Evolutionary conservation across 805 yeast genomes (phyloP), one percentile per base, ranked within the genome.

Genomic region (Myxozyma nipponensis): DNA sequence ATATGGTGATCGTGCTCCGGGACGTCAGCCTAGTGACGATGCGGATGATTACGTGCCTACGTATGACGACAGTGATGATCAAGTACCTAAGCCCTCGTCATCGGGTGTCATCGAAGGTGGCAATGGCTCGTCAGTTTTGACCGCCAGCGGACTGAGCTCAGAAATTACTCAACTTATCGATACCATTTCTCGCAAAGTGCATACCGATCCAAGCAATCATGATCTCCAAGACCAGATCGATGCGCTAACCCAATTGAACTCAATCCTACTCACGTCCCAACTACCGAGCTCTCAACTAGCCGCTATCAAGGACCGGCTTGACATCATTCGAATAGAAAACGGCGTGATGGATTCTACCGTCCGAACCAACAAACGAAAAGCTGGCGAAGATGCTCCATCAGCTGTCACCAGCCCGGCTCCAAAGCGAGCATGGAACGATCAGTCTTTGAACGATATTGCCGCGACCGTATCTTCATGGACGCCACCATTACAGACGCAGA

Each of bases 221-320:
- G 23, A 49, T 64, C 42, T 66, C 63, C 54, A 61, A 67, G 48
- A 62, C 59, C 38, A 45, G 39, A 35, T 47, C 23, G 25, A 49
- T 17, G 57, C 61, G 18, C 51, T 66, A 6, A 34, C 55, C 6
- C 30, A 54, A 19, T 63, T 58, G 10, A 39, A 42, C 23, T 24
- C 42, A 24, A 54, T 58, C 28, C 59, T 57, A 1, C 32, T 40
- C 18, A 54, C 46, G 2, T 49, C 62, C 10, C 23, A 42, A 7
- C 52, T 56, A 10, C 63, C 63, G 15, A 24, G 19, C 3, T 18
- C 43, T 10, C 63, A 60, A 38, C 43, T 54, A 2, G 35, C 42
- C 21, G 42, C 56, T 13, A 52, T 53, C 21, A 51, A 57, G 32
- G 44, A 44, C 21, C 56, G 47, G 19, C 39, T 53, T 10, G 52